These are phyloP conservation scores for Gnetum montanum DNA, from an alignment of 75 land plant genomes.

Conservation along the genomic window DNA sequence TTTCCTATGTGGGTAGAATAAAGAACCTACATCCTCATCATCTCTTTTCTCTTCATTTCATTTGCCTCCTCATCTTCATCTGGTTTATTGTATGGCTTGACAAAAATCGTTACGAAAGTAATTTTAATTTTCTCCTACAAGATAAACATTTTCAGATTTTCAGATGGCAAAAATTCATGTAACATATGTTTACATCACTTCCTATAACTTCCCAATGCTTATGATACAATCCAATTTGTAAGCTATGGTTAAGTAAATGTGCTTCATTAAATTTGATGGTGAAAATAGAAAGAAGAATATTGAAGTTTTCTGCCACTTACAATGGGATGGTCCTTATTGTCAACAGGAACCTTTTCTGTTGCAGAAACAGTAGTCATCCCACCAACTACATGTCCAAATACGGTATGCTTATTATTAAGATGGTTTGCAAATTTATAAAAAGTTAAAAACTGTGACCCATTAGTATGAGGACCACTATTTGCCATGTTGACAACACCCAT, in stretches of 20 bases:
- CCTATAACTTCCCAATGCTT: too few relatives aligned
- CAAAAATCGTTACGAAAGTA: too few relatives aligned
- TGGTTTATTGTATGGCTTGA: too few relatives aligned
- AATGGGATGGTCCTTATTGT: slow-evolving; percentile 83
- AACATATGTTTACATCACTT: too few relatives aligned
- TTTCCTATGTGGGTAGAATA: too few relatives aligned
- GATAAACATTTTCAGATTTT: too few relatives aligned
- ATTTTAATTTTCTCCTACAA: slow-evolving; percentile 85
- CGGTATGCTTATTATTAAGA: slow-evolving; percentile 89
- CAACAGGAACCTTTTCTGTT: slow-evolving; percentile 91
- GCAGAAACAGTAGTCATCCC: slow-evolving; percentile 70
- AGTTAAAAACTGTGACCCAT: slow-evolving; percentile 94
- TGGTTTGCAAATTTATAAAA: slow-evolving; percentile 91
- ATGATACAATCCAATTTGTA: too few relatives aligned
- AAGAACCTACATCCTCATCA: slow-evolving; percentile 46
- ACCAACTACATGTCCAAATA: slow-evolving; percentile 88
- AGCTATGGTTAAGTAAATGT: too few relatives aligned
- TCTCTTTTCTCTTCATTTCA: slow-evolving; percentile 42
- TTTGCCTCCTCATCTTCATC: too few relatives aligned
- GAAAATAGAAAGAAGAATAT: too few relatives aligned
- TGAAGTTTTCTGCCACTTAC: slow-evolving; percentile 19
- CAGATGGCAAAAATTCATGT: too few relatives aligned
- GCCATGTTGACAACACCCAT: slow-evolving; percentile 95
- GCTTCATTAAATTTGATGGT: too few relatives aligned
- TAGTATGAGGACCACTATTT: slow-evolving; percentile 93